phyloP scores from a whole-genome alignment of 2,329 filamentous ascomycete species.

The Dactylonectria estremocensis region DNA sequence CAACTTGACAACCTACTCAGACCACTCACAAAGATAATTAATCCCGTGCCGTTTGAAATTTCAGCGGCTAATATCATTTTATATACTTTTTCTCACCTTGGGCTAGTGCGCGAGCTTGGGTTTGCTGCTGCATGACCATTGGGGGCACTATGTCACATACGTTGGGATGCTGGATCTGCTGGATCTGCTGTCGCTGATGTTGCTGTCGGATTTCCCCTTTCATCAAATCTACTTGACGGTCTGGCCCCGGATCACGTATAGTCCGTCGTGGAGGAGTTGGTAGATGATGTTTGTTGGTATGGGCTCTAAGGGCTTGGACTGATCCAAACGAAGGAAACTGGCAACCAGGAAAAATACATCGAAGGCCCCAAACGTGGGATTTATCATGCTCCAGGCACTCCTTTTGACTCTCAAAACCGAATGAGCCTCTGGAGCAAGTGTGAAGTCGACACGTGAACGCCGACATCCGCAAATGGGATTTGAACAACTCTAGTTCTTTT shows the following conservation, averaged over 20 bases:
- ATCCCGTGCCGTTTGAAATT: too few relatives aligned
- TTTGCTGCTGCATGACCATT: too few relatives aligned
- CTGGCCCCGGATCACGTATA: neutral
- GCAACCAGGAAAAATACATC: constrained; percentile 4
- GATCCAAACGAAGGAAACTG: neutral
- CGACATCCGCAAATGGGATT: constrained; percentile 5
- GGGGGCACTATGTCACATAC: too few relatives aligned
- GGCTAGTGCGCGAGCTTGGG: too few relatives aligned
- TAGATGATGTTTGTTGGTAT: neutral
- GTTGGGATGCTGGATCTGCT: too few relatives aligned
- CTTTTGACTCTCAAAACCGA: constrained; percentile 22
- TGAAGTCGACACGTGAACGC: constrained; percentile 25
- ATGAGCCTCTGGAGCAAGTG: constrained; percentile 11
- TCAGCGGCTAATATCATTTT: too few relatives aligned
- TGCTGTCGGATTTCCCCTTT: neutral
- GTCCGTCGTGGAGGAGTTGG: neutral
- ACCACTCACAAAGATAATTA: too few relatives aligned
- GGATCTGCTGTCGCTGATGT: too few relatives aligned
- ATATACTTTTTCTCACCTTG: too few relatives aligned
- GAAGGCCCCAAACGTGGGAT: constrained; percentile 25
- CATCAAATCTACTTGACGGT: neutral
- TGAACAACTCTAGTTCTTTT: constrained; percentile 26
- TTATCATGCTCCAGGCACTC: constrained; percentile 9
- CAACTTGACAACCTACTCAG: too few relatives aligned
- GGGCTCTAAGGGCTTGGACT: neutral